Evolutionary conservation across 164 flowering plant species (phyloP).

Genomic region (Liriodendron chinense): DNA sequence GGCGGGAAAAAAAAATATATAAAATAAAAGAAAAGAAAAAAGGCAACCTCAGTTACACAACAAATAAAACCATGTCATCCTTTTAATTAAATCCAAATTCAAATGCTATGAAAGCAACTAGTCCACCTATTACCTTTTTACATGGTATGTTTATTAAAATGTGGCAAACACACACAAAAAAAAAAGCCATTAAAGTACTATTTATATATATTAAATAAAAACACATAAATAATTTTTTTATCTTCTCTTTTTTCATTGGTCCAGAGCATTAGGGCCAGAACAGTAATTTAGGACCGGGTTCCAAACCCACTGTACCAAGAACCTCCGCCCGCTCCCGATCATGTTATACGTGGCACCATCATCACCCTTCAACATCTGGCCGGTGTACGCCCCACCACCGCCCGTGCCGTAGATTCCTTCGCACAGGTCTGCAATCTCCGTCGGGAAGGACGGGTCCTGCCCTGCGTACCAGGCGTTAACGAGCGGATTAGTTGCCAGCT

Average conservation of each 20-base stretch:
- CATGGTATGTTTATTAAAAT: background rate
- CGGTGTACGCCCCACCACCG: conserved; percentile 86
- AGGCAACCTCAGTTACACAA: background rate
- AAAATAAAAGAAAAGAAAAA: background rate
- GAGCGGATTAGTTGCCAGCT: conserved; percentile 84
- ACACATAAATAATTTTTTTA: background rate
- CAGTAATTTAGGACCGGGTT: conserved; percentile 69
- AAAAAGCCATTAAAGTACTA: background rate
- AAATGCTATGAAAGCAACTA: background rate
- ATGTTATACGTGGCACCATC: conserved; percentile 89
- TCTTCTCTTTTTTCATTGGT: conserved; percentile 25
- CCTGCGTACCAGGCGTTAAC: conserved; percentile 99
- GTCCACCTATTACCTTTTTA: background rate
- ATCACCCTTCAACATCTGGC: conserved; percentile 55
- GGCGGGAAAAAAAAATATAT: background rate
- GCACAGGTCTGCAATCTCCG: conserved; percentile 88
- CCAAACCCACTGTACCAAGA: conserved; percentile 96
- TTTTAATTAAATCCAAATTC: background rate
- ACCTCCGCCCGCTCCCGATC: conserved; percentile 73
- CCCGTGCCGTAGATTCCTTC: conserved; percentile 87
- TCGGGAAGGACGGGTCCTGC: conserved; percentile 68
- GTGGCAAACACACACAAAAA: background rate
- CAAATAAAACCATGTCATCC: background rate
- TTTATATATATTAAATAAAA: background rate
- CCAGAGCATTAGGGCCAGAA: conserved; percentile 94